phyloP scores from a whole-genome alignment of 441 rosid genomes.

The Erodium trifolium region DNA sequence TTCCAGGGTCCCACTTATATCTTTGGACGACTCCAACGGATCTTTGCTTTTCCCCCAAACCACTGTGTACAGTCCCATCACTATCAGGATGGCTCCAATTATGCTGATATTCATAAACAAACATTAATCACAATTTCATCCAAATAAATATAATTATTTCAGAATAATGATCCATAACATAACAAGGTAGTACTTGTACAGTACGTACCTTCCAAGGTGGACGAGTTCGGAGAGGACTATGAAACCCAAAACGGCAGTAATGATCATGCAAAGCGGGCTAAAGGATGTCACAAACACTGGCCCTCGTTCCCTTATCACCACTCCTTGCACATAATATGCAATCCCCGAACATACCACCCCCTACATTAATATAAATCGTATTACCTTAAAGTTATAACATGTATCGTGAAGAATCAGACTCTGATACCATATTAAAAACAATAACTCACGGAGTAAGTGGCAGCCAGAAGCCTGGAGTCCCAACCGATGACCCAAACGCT shows the following conservation, averaged over 20 bases:
- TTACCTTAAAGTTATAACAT: too few species aligned
- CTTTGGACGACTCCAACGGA: neutral
- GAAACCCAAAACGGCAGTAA: conserved; percentile 55
- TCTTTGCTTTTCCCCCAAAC: conserved; percentile 91
- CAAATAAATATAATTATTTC: too few species aligned
- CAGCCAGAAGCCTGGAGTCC: conserved; percentile 72
- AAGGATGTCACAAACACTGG: conserved; percentile 77
- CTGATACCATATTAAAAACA: too few species aligned
- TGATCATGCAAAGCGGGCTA: conserved; percentile 72
- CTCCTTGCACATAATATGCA: conserved; percentile 72
- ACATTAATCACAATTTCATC: too few species aligned
- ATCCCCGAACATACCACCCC: conserved; percentile 85
- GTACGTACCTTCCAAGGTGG: conserved; percentile 40
- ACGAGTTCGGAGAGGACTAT: conserved; percentile 51
- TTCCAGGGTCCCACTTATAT: neutral
- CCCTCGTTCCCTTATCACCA: conserved; percentile 57
- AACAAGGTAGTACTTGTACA: too few species aligned
- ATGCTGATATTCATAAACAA: conserved; percentile 27
- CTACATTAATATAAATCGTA: conserved; percentile 20
- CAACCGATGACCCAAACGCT: conserved; percentile 71
- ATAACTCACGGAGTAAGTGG: conserved; percentile 65
- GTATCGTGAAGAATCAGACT: too few species aligned
- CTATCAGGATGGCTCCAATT: conserved; percentile 61
- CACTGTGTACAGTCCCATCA: conserved; percentile 64
- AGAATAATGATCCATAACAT: too few species aligned